Evolutionary conservation across 371 early-diverging fungal species (phyloP).

Genomic region (Mucor plumbeus): DNA sequence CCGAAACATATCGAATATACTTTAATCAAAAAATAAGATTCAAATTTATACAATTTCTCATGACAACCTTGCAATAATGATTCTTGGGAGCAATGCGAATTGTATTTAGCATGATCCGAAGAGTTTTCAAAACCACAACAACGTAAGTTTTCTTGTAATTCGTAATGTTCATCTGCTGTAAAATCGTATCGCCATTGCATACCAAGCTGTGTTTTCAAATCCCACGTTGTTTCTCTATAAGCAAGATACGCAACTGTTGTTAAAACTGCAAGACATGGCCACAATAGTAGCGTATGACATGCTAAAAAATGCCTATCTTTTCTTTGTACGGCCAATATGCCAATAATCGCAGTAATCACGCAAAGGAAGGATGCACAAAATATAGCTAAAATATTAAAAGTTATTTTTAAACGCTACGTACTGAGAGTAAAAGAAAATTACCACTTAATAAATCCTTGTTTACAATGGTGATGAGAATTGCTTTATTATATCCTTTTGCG

Average conservation of each 20-base stretch:
- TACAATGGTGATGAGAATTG: background rate
- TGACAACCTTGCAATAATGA: conserved; percentile 44
- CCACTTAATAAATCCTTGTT: background rate
- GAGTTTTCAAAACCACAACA: conserved; percentile 40
- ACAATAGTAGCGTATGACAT: conserved; percentile 24
- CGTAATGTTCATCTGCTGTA: conserved; percentile 10
- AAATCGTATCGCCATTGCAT: conserved; percentile 37
- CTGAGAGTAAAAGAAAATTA: background rate
- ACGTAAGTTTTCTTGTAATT: conserved; percentile 4
- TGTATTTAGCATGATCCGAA: conserved; percentile 40
- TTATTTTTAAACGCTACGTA: too few relatives aligned
- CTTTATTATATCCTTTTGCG: background rate
- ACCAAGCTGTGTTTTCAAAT: conserved; percentile 32
- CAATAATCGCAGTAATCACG: conserved; percentile 25
- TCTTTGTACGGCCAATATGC: conserved; percentile 25
- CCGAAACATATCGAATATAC: conserved; percentile 21
- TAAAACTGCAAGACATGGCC: conserved; percentile 38
- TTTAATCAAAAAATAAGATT: conserved; percentile 27
- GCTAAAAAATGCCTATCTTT: conserved; percentile 24
- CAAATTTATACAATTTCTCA: conserved; percentile 28
- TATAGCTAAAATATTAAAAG: conserved; percentile 13
- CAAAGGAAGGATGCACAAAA: conserved; percentile 26
- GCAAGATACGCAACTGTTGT: conserved; percentile 32
- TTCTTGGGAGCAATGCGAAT: conserved; percentile 28
- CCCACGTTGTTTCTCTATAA: conserved; percentile 35